phyloP scores from a whole-genome alignment of 192 early-diverging fungal species.

The Podila horticola region DNA sequence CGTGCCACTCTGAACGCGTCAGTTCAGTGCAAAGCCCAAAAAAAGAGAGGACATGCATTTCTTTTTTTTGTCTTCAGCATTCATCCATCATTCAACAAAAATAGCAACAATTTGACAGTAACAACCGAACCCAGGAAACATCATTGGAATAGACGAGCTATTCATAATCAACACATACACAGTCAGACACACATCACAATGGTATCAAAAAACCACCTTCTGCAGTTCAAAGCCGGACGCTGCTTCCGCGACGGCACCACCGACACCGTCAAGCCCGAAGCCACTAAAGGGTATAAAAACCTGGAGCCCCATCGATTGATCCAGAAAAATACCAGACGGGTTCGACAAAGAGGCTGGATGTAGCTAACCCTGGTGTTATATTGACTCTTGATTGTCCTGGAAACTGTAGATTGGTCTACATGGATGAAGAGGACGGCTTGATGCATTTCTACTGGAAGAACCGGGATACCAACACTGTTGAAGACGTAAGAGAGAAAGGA shows the following conservation, averaged over 20 bases:
- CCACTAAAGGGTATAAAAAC: slow-evolving; percentile 70
- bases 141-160: too few species aligned
- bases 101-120: too few species aligned
- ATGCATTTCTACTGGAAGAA: slow-evolving; percentile 88
- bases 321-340: too few species aligned
- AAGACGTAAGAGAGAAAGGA: slow-evolving; percentile 49
- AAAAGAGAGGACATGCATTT: too few species aligned
- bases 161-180: too few species aligned
- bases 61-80: too few species aligned
- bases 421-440: slow-evolving; percentile 76
- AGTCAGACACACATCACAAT: slow-evolving; percentile 3
- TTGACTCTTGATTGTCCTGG: neutral
- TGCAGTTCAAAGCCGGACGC: slow-evolving; percentile 81
- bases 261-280: slow-evolving; percentile 77
- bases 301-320: neutral
- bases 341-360: neutral
- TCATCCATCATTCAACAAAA: too few species aligned
- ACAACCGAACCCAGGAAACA: too few species aligned
- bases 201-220: slow-evolving; percentile 31
- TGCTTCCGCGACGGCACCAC: slow-evolving; percentile 71
- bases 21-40: too few species aligned
- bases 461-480: slow-evolving; percentile 57
- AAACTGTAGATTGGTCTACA: slow-evolving; percentile 61
- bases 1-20: too few species aligned
- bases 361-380: neutral